Percentiles rank a stretch among this genome's conserved stretches.
Conservation (phyloP, 495 filamentous ascomycete species). For the Podospora bellae-mahoneyi region DNA sequence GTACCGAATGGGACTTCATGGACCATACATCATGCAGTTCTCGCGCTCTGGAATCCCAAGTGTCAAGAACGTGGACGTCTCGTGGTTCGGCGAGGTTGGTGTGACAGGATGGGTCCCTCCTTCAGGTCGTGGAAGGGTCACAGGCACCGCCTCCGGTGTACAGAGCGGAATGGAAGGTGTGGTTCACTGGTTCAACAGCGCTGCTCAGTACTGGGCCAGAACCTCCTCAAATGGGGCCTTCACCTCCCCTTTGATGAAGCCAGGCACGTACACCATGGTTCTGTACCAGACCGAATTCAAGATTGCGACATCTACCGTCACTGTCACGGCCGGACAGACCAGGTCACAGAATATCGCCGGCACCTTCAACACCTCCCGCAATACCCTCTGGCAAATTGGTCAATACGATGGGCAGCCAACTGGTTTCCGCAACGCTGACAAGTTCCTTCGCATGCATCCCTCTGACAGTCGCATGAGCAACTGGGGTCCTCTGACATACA, state of each 20-base stretch:
- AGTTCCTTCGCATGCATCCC: conserved; percentile 65
- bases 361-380: conserved; percentile 36
- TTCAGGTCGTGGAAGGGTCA: conserved; percentile 55
- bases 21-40: conserved; percentile 61
- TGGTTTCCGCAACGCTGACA: conserved; percentile 63
- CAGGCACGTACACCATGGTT: conserved; percentile 64
- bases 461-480: conserved; percentile 58
- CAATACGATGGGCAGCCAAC: conserved; percentile 62
- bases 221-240: conserved; percentile 52
- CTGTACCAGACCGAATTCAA: conserved; percentile 63
- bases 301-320: conserved; percentile 52
- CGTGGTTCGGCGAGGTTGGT: conserved; percentile 56
- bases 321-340: conserved; percentile 52
- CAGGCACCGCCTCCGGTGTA: conserved; percentile 53
- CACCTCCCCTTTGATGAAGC: conserved; percentile 64
- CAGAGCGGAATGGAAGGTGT: conserved; percentile 51
- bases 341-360: conserved; percentile 53
- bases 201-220: conserved; percentile 63
- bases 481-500: conserved; percentile 59
- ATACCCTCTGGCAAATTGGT: conserved; percentile 61
- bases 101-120: conserved; percentile 57
- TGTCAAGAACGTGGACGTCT: conserved; percentile 48
- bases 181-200: conserved; percentile 62
- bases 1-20: conserved; percentile 63
- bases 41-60: conserved; percentile 55